Evolutionary conservation across 2,329 filamentous ascomycete species (phyloP).

Genomic region (Phaeoacremonium minimum): DNA sequence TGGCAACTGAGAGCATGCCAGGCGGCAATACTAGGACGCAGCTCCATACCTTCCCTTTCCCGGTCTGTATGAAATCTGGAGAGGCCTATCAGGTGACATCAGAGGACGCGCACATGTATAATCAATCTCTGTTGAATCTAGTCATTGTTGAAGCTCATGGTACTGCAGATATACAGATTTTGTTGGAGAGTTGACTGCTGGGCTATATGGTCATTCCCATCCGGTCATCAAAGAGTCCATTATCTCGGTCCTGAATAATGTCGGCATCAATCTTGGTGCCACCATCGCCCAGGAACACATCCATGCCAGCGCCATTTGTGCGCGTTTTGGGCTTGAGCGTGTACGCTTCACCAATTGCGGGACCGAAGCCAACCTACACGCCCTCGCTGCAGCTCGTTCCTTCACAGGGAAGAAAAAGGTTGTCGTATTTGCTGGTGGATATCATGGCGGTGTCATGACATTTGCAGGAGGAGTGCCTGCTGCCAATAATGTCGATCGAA

Average conservation of each 20-base stretch:
- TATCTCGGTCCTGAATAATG: constrained; percentile 30
- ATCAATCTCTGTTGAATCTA: no score
- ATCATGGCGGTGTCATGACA: constrained; percentile 43
- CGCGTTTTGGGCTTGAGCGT: constrained; percentile 49
- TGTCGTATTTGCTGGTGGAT: constrained; percentile 44
- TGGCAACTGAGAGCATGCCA: constrained; percentile 11
- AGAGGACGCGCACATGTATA: constrained; percentile 33
- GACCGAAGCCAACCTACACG: constrained; percentile 61
- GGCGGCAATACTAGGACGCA: constrained; percentile 23
- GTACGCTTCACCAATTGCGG: constrained; percentile 62
- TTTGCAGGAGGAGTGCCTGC: constrained; percentile 27
- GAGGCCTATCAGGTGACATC: constrained; percentile 29
- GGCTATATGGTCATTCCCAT: constrained; percentile 62
- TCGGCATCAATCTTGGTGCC: constrained; percentile 51
- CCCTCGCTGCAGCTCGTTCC: constrained; percentile 47
- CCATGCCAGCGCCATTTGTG: constrained; percentile 46
- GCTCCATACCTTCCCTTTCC: constrained; percentile 35
- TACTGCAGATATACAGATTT: constrained; percentile 50
- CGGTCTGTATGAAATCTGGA: constrained; percentile 32
- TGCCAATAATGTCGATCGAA: constrained; percentile 40
- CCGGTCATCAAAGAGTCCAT: constrained; percentile 47
- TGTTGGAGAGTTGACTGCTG: constrained; percentile 60
- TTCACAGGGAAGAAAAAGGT: constrained; percentile 40
- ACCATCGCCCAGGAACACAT: constrained; percentile 45
- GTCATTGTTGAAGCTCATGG: no score